Evolutionary conservation across 73 alveolate genomes (phyloP), one percentile per base, ranked within the genome.

Genomic region (Effrenium voratum): DNA sequence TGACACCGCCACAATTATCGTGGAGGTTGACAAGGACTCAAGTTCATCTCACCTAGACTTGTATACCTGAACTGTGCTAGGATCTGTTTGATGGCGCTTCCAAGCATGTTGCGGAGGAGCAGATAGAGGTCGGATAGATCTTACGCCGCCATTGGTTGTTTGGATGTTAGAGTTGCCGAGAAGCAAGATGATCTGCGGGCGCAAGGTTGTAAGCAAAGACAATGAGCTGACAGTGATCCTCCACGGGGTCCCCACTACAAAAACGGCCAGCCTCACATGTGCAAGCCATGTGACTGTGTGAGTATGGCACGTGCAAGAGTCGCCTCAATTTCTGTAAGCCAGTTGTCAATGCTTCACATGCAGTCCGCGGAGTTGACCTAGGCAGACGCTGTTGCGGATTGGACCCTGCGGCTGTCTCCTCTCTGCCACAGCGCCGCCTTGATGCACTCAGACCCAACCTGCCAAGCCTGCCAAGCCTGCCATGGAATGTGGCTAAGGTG

Each of bases 371-470:
- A 26, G 30, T 59, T 28, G 36, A 57, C 60, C 34, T 5, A 88
- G 95, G 95, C 95, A 59, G 45, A 40, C 73, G 66, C 95, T 19
- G 5, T 28, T 30, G 95, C 95, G 2, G 95, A 88, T 88, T 88
- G 95, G 95, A 88, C 95, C 43, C 55, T 88, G 95, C 95, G 95
- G 45, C 77, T 88, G 70, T 84, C 86, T 30, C 95, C 95, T 34
- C 95, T 88, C 73, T 88, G 95, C 70, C 95, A 88, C 49, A 88
- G 73, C 13, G 95, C 49, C 73, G 45, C 82, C 59, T 40, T 81
- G 63, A 43, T 83, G 57, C 79, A 43, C 36, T 26, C 38, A 45
- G 0, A 0, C 47, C 4, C 46, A 34, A 10, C 47, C 22, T 73
- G 30, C 5, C 84, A 73, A 30, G 50, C 50, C 13, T 63, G 32